Evolutionary conservation across 2,329 filamentous ascomycete species (phyloP), one percentile per base, ranked within the genome.

Genomic region (Cadophora sp.): DNA sequence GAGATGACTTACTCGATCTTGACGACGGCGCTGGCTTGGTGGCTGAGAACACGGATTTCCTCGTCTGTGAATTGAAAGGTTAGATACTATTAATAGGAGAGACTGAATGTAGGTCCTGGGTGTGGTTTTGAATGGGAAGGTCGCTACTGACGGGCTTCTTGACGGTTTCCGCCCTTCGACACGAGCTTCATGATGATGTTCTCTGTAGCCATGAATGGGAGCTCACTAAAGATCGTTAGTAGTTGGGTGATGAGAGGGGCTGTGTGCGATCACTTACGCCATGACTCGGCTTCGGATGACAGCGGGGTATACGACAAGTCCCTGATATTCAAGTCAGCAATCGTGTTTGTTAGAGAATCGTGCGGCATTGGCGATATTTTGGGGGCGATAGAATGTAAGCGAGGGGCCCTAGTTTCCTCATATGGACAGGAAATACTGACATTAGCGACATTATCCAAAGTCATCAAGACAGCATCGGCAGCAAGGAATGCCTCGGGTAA

Each of bases 151-250:
- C 97, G 94, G 0, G 92, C 91, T 64, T 94, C 92, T 78, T 96
- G 93, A 60, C 93, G 83, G 11, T 87, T 91, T 33, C 83, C 85
- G 39, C 92, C 92, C 75, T 89, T 85, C 65, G 88, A 87, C 33
- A 90, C 87, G 65, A 95, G 84, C 72, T 87, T 88, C 92, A 96
- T 94, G 77, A 94, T 92, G 76, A 94, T 89, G 72, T 85, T 84
- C 76, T 86, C 82, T 39, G 89, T 94, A 8, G 89, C 85, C 91
- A 95, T 96, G 81, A 97, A 97, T 0, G 94, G 94, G 16, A 97
- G 86, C 80, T 96, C 92, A 33, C 53, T 58, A n/a, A 1, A 22
- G 20, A 24, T 1, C 39, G n/a, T 58, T 1, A 58, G 33, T 22
- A 9, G n/a, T 22, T 22, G 1, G 1, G 6, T 16, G 33, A 9